phyloP scores from a whole-genome alignment of 2,329 filamentous ascomycete species.

The Botryotinia calthae region DNA sequence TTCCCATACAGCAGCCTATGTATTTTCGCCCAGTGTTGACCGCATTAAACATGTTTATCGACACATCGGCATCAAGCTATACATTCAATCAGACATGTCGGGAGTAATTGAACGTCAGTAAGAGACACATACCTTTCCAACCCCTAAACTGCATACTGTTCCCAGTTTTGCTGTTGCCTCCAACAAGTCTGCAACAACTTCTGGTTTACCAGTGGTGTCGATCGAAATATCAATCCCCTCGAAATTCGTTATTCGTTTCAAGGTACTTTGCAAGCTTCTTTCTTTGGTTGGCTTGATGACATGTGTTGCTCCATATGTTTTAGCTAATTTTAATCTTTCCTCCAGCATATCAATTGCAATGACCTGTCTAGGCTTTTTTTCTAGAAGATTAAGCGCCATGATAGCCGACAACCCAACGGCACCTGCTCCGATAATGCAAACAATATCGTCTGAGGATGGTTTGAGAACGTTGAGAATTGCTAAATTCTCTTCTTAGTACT shows the following conservation, averaged over 20 bases:
- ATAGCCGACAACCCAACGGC: slow-evolving; percentile 44
- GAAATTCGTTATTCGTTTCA: slow-evolving; percentile 23
- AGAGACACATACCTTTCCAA: slow-evolving; percentile 23
- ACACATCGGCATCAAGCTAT: slow-evolving; percentile 21
- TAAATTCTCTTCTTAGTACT: not conserved
- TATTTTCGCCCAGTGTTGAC: slow-evolving; percentile 28
- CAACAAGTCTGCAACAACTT: slow-evolving; percentile 24
- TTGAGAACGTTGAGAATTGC: slow-evolving; percentile 41
- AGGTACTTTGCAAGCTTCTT: slow-evolving; percentile 20
- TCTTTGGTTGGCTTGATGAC: slow-evolving; percentile 25
- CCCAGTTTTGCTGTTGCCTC: slow-evolving; percentile 27
- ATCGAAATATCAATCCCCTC: slow-evolving; percentile 27
- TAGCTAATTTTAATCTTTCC: slow-evolving; percentile 44
- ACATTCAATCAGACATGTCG: not conserved
- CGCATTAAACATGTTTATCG: slow-evolving; percentile 25
- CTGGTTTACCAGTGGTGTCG: slow-evolving; percentile 26
- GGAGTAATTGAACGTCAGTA: too few species aligned
- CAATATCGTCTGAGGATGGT: slow-evolving; percentile 33
- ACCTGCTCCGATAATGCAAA: slow-evolving; percentile 44
- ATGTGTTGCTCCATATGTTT: slow-evolving; percentile 43
- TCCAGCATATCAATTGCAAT: slow-evolving; percentile 48
- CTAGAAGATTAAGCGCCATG: slow-evolving; percentile 40
- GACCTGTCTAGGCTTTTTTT: slow-evolving; percentile 34
- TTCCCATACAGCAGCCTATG: slow-evolving; percentile 29
- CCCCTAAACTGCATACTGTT: slow-evolving; percentile 28